These are phyloP conservation scores for Fusarium sp. DNA, from an alignment of 2,329 filamentous ascomycete genomes.

Conservation along the genomic window DNA sequence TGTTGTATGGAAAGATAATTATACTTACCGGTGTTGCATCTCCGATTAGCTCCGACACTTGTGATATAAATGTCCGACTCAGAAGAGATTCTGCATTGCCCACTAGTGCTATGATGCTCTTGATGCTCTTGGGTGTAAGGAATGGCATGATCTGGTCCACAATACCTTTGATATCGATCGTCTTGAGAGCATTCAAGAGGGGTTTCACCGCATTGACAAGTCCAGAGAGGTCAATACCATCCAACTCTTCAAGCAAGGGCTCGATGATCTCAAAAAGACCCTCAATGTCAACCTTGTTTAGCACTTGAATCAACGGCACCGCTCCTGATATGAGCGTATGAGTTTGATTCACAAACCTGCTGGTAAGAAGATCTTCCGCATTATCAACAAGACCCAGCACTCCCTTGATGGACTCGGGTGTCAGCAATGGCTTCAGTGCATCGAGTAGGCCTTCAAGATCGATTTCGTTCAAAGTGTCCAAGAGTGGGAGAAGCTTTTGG, in stretches of 20 bases:
- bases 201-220: slow-evolving; percentile 50
- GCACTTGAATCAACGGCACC: slow-evolving; percentile 49
- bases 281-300: slow-evolving; percentile 51
- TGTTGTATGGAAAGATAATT: accelerated
- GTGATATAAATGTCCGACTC: slow-evolving; percentile 51
- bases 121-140: slow-evolving; percentile 52
- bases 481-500: slow-evolving; percentile 45
- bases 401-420: slow-evolving; percentile 47
- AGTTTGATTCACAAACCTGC: slow-evolving; percentile 53
- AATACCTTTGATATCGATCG: slow-evolving; percentile 51
- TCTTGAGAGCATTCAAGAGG: slow-evolving; percentile 49
- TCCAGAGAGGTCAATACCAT: slow-evolving; percentile 48
- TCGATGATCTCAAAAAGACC: slow-evolving; percentile 49
- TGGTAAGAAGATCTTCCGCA: slow-evolving; percentile 51
- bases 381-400: slow-evolving; percentile 50
- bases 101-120: slow-evolving; percentile 45
- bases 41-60: slow-evolving; percentile 54
- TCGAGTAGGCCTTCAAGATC: slow-evolving; percentile 49
- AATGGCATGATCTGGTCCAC: slow-evolving; percentile 52
- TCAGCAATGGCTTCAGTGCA: slow-evolving; percentile 49
- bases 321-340: slow-evolving; percentile 51
- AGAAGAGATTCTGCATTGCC: slow-evolving; percentile 52
- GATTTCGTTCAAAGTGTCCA: slow-evolving; percentile 46
- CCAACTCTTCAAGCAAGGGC: slow-evolving; percentile 50
- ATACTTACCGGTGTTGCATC: slow-evolving; percentile 39